Evolutionary conservation across 495 filamentous ascomycete genomes (phyloP), one percentile per base, ranked within the genome.

Genomic region (Neurospora hispaniola): DNA sequence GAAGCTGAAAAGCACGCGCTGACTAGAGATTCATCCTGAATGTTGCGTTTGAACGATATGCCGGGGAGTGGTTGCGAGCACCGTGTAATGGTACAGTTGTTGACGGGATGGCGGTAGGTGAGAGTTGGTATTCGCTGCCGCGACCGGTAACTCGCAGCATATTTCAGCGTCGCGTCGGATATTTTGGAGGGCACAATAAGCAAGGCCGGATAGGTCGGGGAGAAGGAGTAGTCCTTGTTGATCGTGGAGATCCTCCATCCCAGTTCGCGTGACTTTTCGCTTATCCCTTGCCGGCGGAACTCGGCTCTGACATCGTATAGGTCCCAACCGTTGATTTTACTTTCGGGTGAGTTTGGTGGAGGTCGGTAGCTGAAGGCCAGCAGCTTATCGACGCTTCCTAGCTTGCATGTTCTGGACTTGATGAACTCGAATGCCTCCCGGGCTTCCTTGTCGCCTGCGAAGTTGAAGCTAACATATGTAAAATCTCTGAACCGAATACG

Each of bases 91-190:
- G 94, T 94, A 80, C 96, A 98, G 79, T 96, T 97, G 81, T 98
- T 99, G 73, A 98, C 86, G 2, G 96, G 94, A 80, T 99, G 96
- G 12, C 97, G 88, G 79, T 99, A 99, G 41, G 93, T 92, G 43
- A 98, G 84, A 10, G 90, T 91, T 20, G 96, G 96, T 82, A 99
- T 93, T 72, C 96, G 89, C 68, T 89, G 89, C 69, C 93, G 88
- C 0, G 96, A 98, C 42, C 96, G 91, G 82, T 95, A 98, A 73
- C 87, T 85, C 73, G 92, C 92, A 12, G 95, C 96, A 78, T 99
- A 97, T 74, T 97, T 97, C 71, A 99, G 88, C 62, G 94, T 94
- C 75, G 94, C 98, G 82, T 99, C 96, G 48, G 96, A 98, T 76
- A 99, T 96, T 68, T 88, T 87, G 41, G 90, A 89, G 27, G 96